Conservation (phyloP, 1,284 basidiomycete genomes). For the Violaceomyces palustris region DNA sequence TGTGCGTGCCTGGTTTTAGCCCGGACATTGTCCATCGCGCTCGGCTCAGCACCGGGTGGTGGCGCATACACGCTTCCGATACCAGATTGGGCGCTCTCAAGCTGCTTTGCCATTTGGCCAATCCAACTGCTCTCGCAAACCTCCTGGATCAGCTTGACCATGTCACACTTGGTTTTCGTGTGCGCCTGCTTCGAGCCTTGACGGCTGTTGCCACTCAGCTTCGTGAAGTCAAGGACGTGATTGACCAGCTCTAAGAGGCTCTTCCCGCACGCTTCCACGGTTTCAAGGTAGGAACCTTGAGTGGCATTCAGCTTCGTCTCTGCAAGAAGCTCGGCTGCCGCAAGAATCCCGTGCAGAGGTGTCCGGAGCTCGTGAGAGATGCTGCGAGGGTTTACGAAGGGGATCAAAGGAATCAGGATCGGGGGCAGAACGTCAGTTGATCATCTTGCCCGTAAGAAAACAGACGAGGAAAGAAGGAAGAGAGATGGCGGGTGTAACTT, state of each 20-base stretch:
- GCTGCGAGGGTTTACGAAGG: no score
- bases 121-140: conserved; percentile 94
- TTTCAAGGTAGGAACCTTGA: conserved; percentile 81
- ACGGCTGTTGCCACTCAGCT: conserved; percentile 71
- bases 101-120: conserved; percentile 74
- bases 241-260: conserved; percentile 67
- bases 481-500: no score
- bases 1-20: conserved; percentile 16
- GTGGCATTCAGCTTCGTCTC: conserved; percentile 76
- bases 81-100: conserved; percentile 55
- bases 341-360: conserved; percentile 62
- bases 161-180: conserved; percentile 56
- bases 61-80: conserved; percentile 91
- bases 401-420: no score
- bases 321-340: conserved; percentile 78
- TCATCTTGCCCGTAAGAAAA: no score
- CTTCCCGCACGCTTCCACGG: conserved; percentile 56
- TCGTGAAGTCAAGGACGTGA: conserved; percentile 93
- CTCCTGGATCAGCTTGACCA: conserved; percentile 86
- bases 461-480: no score
- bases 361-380: conserved; percentile 76
- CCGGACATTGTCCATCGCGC: conserved; percentile 6
- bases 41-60: conserved; percentile 13
- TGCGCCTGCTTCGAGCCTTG: conserved; percentile 11
- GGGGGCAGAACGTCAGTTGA: no score